Evolutionary conservation across 768 basidiomycete genomes (phyloP).

Genomic region (Lactifluus hygrophoroides): DNA sequence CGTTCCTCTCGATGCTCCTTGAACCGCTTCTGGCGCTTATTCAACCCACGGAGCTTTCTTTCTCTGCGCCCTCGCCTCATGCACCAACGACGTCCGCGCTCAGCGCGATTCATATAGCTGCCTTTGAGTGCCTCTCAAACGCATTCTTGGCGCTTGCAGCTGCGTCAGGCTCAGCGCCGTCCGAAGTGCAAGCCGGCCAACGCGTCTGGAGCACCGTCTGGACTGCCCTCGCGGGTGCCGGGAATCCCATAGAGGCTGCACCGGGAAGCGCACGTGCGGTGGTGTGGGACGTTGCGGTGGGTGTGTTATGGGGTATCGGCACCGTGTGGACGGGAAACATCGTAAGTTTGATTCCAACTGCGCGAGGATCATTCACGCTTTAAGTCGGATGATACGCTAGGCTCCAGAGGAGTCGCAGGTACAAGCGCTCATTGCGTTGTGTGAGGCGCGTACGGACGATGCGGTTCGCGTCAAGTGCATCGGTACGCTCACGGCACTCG

Average conservation of each 20-base stretch:
- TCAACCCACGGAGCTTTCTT: conserved; percentile 73
- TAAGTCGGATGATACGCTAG: conserved; percentile 30
- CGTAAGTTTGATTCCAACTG: conserved; percentile 31
- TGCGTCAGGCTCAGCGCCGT: conserved; percentile 33
- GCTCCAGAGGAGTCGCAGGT: conserved; percentile 53
- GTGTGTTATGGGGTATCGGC: conserved; percentile 85
- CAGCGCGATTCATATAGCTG: conserved; percentile 73
- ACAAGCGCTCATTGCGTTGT: conserved; percentile 56
- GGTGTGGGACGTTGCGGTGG: conserved; percentile 72
- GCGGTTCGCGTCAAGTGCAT: conserved; percentile 66
- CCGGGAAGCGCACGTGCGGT: conserved; percentile 57
- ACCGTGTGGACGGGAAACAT: conserved; percentile 62
- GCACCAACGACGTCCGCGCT: conserved; percentile 86
- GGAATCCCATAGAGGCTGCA: conserved; percentile 48
- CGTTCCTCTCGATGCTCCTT: conserved; percentile 55
- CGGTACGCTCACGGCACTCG: conserved; percentile 79
- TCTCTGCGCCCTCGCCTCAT: conserved; percentile 66
- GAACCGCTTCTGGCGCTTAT: conserved; percentile 60
- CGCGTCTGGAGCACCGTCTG: conserved; percentile 61
- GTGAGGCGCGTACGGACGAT: conserved; percentile 45
- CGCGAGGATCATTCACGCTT: not conserved
- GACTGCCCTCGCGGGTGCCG: conserved; percentile 50
- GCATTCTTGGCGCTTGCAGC: conserved; percentile 68
- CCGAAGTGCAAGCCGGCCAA: conserved; percentile 41
- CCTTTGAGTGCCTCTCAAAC: conserved; percentile 87